Evolutionary conservation across 495 filamentous ascomycete species (phyloP).

Genomic region (Penicillium crystallinum): DNA sequence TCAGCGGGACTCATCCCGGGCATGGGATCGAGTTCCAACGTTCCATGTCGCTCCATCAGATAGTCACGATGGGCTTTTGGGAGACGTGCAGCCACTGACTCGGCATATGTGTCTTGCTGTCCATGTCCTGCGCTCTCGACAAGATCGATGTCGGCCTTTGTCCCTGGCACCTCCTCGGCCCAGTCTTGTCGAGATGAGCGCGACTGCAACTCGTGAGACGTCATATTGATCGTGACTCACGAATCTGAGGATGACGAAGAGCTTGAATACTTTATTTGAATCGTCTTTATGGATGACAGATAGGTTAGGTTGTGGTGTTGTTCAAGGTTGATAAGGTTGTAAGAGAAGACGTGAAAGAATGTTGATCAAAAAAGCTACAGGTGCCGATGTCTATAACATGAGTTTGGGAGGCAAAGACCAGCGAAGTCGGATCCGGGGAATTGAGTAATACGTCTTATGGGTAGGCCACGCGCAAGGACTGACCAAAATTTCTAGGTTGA

Average conservation of each 20-base stretch:
- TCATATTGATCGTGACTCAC: conserved; percentile 13
- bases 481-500: conserved; percentile 8
- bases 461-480: conserved; percentile 2
- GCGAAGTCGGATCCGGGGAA: not conserved
- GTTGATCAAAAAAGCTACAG: not conserved
- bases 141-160: conserved; percentile 29
- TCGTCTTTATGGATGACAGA: too few relatives aligned
- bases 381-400: not conserved
- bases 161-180: conserved; percentile 6
- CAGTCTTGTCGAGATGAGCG: conserved; percentile 17
- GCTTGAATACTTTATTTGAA: too few relatives aligned
- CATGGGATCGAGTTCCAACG: conserved; percentile 48
- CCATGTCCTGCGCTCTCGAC: conserved; percentile 30
- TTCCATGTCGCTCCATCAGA: conserved; percentile 50
- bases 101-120: conserved; percentile 23
- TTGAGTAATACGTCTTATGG: not conserved
- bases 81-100: conserved; percentile 28
- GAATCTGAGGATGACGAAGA: too few relatives aligned
- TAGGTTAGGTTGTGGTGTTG: too few relatives aligned
- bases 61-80: conserved; percentile 45
- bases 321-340: not conserved
- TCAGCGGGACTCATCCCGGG: conserved; percentile 47
- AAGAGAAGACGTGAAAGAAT: not conserved
- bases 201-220: conserved; percentile 19
- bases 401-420: not conserved